Conservation (phyloP, 192 early-diverging fungal species). For the Coemansia guatemalensis region DNA sequence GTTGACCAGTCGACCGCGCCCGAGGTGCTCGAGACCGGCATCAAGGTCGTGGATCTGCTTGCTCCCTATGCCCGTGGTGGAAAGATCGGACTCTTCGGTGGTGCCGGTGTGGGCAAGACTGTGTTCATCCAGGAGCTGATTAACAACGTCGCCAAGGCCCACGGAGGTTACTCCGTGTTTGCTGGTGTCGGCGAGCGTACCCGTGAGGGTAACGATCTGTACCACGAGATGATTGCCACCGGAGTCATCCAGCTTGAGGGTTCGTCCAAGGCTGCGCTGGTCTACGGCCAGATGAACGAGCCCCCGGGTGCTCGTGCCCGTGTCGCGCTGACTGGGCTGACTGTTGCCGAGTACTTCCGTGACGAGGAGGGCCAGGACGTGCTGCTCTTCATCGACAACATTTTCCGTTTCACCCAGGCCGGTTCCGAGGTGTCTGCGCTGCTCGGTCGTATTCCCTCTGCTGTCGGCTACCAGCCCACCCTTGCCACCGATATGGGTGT, state of each 20-base stretch:
- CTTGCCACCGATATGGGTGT: slow-evolving; percentile 98
- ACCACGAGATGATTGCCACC: slow-evolving; percentile 96
- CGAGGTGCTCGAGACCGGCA: slow-evolving; percentile 95
- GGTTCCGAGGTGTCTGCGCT: slow-evolving; percentile 99
- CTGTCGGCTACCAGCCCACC: slow-evolving; percentile 99
- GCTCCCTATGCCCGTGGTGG: slow-evolving; percentile 96
- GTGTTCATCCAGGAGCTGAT: slow-evolving; percentile 99
- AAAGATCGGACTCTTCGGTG: slow-evolving; percentile 98
- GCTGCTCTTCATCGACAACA: slow-evolving; percentile 99
- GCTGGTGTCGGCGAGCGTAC: slow-evolving; percentile 99
- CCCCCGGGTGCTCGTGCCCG: slow-evolving; percentile 98
- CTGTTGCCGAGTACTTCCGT: slow-evolving; percentile 99
- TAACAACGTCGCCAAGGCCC: slow-evolving; percentile 99
- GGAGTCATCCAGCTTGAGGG: slow-evolving; percentile 97
- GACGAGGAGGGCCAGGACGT: slow-evolving; percentile 99
- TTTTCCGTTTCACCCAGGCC: slow-evolving; percentile 99
- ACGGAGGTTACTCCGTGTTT: slow-evolving; percentile 99
- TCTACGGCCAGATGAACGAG: slow-evolving; percentile 99
- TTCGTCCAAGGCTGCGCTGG: slow-evolving; percentile 91
- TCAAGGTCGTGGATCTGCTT: slow-evolving; percentile 98
- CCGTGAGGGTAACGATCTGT: slow-evolving; percentile 99
- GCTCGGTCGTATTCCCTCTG: slow-evolving; percentile 98
- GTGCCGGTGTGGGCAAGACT: slow-evolving; percentile 99
- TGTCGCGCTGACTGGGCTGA: slow-evolving; percentile 96
- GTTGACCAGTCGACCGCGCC: slow-evolving; percentile 94